Base-by-base conservation (phyloP, 2,329 filamentous ascomycete species). In the Exophiala viscosa region DNA sequence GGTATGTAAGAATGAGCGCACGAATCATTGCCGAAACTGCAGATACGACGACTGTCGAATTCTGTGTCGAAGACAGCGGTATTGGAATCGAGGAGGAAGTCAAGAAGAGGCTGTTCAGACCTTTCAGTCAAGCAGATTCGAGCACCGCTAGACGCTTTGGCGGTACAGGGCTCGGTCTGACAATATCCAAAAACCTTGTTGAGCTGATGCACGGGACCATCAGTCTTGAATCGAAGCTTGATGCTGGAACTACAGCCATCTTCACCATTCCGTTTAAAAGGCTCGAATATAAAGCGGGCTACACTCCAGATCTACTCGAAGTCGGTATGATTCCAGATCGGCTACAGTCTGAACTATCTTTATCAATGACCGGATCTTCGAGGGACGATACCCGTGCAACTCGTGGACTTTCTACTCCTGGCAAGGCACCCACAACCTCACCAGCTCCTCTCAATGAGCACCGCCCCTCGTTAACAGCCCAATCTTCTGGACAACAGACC, bases 61-160 rank as follows among this genome's bases (percentile, higher is more conserved):
- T 92, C 61, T 79, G 80, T 0, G 79, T 93, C 5, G 81, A 87
- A 66, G 88, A 93, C 60, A 88, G 86, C 0, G 88, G 88, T 0
- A 90, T 92, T 45, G 88, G 88, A 3, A 91, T 92, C 31, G 85
- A 90, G 58, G 85, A 90, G 43, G 85, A 88, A 50, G 86, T 90
- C 4, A 79, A 83, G 14, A 84, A 83, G 62, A 80, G 80, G 34
- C 74, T 92, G 1, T 93, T 92, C 70, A 84, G 86, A 59, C 88
- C 88, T 0, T 93, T 92, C 67, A 88, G 84, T 55, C 88, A 93
- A 67, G 88, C 87, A 3, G 88, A 92, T 64, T 83, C 87, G 1
- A 90, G 87, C 3, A 91, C 88, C 0, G 87, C 87, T 14, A 76
- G 87, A 48, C 79, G 83, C n/a, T 91, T 90, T 66, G 87, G 87